Evolutionary conservation across 1,284 basidiomycete species (phyloP).

Genomic region (Agroathelia rolfsii): DNA sequence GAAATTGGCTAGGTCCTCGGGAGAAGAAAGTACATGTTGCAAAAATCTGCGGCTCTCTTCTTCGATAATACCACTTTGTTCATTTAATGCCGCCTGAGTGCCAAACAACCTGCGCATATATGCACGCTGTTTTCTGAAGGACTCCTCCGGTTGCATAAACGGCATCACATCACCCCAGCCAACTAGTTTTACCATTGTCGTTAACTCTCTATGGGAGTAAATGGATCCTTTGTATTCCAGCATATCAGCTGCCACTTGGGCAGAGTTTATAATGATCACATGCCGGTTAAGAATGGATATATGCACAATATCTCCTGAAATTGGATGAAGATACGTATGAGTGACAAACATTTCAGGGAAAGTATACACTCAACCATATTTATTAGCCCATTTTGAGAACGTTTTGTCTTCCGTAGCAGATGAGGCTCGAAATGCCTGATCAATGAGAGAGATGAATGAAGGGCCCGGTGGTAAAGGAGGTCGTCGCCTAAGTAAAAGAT

Average conservation of each 20-base stretch:
- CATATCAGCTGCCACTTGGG: slow-evolving; percentile 25
- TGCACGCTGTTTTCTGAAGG: slow-evolving; percentile 26
- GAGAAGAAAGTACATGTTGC: slow-evolving; percentile 18
- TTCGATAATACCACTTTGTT: slow-evolving; percentile 20
- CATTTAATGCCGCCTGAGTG: slow-evolving; percentile 14
- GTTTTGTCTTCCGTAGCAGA: too few relatives aligned
- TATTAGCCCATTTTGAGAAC: too few relatives aligned
- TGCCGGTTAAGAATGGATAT: slow-evolving; percentile 19
- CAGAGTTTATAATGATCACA: slow-evolving; percentile 29
- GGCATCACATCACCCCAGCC: slow-evolving; percentile 25
- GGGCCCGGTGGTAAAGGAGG: too few relatives aligned
- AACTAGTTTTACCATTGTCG: too few relatives aligned
- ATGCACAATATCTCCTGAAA: slow-evolving; percentile 21
- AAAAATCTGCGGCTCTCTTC: slow-evolving; percentile 20
- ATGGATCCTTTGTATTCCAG: slow-evolving; percentile 32
- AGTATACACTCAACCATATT: too few relatives aligned
- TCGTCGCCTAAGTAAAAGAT: too few relatives aligned
- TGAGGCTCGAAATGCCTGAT: too few relatives aligned
- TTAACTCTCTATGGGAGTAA: slow-evolving; percentile 29
- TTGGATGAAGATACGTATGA: too few relatives aligned
- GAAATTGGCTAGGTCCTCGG: slow-evolving; percentile 17
- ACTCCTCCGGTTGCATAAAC: slow-evolving; percentile 23
- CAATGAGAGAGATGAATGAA: too few relatives aligned
- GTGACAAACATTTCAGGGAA: too few relatives aligned
- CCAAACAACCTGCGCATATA: slow-evolving; percentile 22